phyloP scores from a whole-genome alignment of 768 basidiomycete genomes.

The Pluteus cervinus region DNA sequence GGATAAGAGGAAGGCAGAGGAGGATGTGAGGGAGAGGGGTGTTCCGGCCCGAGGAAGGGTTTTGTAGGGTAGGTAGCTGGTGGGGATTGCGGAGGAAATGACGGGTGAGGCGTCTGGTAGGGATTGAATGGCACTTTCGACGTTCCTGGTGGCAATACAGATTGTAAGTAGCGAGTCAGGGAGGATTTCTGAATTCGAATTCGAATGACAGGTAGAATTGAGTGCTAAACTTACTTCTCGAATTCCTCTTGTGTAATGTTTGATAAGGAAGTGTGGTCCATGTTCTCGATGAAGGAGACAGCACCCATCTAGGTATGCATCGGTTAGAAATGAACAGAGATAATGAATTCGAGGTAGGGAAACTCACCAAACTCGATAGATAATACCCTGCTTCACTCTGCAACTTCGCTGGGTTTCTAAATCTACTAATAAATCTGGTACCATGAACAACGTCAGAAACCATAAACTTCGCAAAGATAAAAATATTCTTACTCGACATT shows the following conservation, averaged over 20 bases:
- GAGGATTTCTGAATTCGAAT: too few species aligned
- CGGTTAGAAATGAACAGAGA: neutral
- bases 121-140: constrained; percentile 46
- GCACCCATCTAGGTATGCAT: constrained; percentile 71
- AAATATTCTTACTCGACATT: constrained; percentile 77
- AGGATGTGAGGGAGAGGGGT: too few species aligned
- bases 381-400: constrained; percentile 98
- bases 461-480: neutral
- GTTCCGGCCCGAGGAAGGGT: too few species aligned
- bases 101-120: too few species aligned
- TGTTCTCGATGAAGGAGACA: constrained; percentile 95
- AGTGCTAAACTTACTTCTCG: constrained; percentile 55
- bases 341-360: neutral
- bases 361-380: constrained; percentile 82
- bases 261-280: constrained; percentile 95
- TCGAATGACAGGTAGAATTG: neutral
- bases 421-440: constrained; percentile 88
- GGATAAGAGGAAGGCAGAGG: constrained; percentile 11
- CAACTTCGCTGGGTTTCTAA: constrained; percentile 82
- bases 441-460: neutral
- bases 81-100: constrained; percentile 14
- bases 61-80: constrained; percentile 9
- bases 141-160: constrained; percentile 31
- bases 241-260: constrained; percentile 93
- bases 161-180: constrained; percentile 1